Evolutionary conservation across 2,329 filamentous ascomycete species (phyloP).

Genomic region (Sporothrix euskadiensis): DNA sequence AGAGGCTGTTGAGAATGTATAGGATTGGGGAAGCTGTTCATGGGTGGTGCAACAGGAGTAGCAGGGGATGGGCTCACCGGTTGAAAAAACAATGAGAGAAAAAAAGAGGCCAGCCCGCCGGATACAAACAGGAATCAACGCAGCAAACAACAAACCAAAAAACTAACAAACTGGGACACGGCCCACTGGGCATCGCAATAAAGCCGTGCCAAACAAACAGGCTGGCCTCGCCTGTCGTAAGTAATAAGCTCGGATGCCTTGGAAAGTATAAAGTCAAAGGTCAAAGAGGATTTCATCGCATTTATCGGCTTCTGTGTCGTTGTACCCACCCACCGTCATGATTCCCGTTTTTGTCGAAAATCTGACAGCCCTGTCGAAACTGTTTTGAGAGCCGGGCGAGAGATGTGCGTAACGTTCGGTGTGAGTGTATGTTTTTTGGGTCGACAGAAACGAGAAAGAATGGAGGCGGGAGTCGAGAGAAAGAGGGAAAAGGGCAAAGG

Average conservation of each 20-base stretch:
- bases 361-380: slow-evolving; percentile 3
- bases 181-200: neutral
- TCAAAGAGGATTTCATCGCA: neutral
- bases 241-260: neutral
- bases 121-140: neutral
- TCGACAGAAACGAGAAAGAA: neutral
- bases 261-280: neutral
- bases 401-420: neutral
- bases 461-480: neutral
- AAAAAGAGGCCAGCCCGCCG: neutral
- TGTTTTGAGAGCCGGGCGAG: neutral
- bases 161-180: slow-evolving; percentile 2
- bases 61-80: slow-evolving; percentile 5
- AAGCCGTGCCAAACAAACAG: neutral
- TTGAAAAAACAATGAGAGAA: neutral
- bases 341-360: slow-evolving; percentile 2
- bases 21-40: neutral
- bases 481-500: neutral
- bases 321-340: neutral
- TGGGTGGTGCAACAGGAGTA: neutral
- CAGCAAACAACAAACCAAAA: neutral
- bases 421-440: neutral
- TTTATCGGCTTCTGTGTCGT: neutral
- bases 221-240: neutral
- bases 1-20: neutral